Conservation (phyloP, 2,329 filamentous ascomycete species). For the Alternaria sp. region DNA sequence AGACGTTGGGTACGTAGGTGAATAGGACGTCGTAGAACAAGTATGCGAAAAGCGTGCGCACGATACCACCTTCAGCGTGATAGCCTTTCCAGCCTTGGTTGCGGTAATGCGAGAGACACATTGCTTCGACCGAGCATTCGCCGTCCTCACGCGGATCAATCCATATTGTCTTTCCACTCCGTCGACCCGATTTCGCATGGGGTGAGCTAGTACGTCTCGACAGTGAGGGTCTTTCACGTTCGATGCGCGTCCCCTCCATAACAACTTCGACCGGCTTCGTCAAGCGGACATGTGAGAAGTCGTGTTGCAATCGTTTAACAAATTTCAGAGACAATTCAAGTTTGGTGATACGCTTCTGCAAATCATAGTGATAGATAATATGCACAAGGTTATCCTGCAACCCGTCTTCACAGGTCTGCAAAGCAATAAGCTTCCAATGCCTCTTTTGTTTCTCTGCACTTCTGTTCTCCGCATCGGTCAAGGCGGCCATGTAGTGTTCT, state of each 20-base stretch:
- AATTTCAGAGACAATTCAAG: conserved; percentile 85
- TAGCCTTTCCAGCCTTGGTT: conserved; percentile 90
- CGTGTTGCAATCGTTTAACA: conserved; percentile 84
- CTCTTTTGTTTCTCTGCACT: conserved; percentile 71
- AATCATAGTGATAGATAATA: conserved; percentile 88
- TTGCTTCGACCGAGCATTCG: conserved; percentile 88
- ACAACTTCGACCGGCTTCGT: conserved; percentile 76
- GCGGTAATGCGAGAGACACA: conserved; percentile 90
- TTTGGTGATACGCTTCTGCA: conserved; percentile 92
- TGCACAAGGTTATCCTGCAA: conserved; percentile 90
- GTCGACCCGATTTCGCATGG: conserved; percentile 42
- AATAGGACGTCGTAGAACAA: conserved; percentile 95
- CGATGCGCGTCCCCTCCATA: conserved; percentile 79
- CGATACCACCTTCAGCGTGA: conserved; percentile 88
- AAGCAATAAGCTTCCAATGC: conserved; percentile 78
- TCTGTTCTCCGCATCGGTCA: conserved; percentile 27
- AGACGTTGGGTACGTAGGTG: conserved; percentile 92
- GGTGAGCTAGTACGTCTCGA: conserved; percentile 38
- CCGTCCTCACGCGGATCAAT: conserved; percentile 75
- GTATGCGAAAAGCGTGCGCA: conserved; percentile 83
- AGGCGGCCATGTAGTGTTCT: conserved; percentile 85
- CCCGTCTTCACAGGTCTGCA: conserved; percentile 82
- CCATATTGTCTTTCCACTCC: conserved; percentile 82
- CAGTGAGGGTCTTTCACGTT: conserved; percentile 58
- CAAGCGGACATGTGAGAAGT: conserved; percentile 86